Percentiles rank a stretch among this genome's conserved stretches.
Evolutionary conservation across 495 filamentous ascomycete genomes (phyloP).

Genomic region (Ascobolus immersus): DNA sequence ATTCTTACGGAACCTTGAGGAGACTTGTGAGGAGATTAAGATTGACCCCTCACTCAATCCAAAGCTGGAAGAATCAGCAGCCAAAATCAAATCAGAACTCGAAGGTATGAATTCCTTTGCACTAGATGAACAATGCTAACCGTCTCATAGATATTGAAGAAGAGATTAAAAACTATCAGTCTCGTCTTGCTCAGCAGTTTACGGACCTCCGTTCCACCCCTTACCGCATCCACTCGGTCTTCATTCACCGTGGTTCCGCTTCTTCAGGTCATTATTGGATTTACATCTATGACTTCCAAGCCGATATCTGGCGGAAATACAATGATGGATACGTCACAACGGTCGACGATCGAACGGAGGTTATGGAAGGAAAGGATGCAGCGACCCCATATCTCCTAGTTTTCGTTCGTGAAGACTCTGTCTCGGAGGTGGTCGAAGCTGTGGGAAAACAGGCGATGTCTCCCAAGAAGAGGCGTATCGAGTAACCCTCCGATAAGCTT

Average conservation of each 20-base stretch:
- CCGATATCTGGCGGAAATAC: conserved; percentile 69
- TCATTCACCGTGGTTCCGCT: conserved; percentile 57
- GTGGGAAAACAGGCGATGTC: no score
- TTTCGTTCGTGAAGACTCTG: conserved; percentile 45
- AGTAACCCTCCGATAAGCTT: no score
- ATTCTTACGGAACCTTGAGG: no score
- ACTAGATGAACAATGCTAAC: no score
- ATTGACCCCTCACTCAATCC: conserved; percentile 6
- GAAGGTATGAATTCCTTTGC: conserved; percentile 5
- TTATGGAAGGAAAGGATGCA: conserved; percentile 37
- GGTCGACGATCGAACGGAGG: conserved; percentile 31
- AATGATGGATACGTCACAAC: conserved; percentile 66
- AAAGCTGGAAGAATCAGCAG: conserved; percentile 8
- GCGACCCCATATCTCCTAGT: conserved; percentile 74
- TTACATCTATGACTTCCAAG: conserved; percentile 72
- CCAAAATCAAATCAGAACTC: conserved; percentile 5
- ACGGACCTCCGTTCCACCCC: conserved; percentile 28
- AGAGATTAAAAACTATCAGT: conserved; percentile 24
- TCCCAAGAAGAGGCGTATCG: no score
- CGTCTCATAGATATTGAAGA: conserved; percentile 18
- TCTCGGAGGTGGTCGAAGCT: no score
- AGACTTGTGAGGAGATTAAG: conserved; percentile 11
- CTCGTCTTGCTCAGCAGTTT: conserved; percentile 37
- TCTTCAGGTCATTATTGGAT: conserved; percentile 85
- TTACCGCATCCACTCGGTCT: conserved; percentile 76